Percentiles rank a stretch among this genome's conserved stretches.
Evolutionary conservation across 163 green algal genomes (phyloP).

Genomic region (Coccomyxa subellipsoidea): DNA sequence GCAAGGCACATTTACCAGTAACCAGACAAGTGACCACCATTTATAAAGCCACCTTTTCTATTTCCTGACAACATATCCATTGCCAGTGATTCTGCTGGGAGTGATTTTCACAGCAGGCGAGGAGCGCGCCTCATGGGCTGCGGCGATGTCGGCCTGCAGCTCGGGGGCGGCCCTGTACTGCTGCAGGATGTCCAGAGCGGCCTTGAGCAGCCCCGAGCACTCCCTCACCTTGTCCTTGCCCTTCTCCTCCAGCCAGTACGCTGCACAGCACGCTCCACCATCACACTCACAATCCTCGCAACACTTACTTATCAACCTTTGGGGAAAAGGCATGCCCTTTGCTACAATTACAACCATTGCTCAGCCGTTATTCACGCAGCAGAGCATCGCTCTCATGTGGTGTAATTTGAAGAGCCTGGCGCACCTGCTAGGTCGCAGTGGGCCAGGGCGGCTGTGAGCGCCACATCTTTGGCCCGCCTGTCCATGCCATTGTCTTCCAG

Average conservation of each 20-base stretch:
- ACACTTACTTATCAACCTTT: no score
- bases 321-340: no score
- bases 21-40: no score
- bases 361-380: no score
- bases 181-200: slow-evolving; percentile 3
- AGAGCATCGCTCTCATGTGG: neutral
- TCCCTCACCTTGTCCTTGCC: slow-evolving; percentile 8
- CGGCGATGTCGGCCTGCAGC: neutral
- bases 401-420: neutral
- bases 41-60: no score
- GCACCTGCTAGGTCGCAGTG: neutral
- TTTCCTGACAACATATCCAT: no score
- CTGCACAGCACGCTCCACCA: no score
- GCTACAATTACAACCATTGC: no score
- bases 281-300: no score
- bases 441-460: slow-evolving; percentile 7
- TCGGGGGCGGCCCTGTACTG: neutral
- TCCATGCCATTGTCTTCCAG: slow-evolving; percentile 3
- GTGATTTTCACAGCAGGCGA: neutral
- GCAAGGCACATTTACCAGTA: no score
- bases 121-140: neutral
- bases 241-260: slow-evolving; percentile 4
- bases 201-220: neutral
- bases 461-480: neutral
- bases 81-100: neutral